Evolutionary conservation across 768 basidiomycete species (phyloP).

Genomic region (Gymnopilus dilepis): DNA sequence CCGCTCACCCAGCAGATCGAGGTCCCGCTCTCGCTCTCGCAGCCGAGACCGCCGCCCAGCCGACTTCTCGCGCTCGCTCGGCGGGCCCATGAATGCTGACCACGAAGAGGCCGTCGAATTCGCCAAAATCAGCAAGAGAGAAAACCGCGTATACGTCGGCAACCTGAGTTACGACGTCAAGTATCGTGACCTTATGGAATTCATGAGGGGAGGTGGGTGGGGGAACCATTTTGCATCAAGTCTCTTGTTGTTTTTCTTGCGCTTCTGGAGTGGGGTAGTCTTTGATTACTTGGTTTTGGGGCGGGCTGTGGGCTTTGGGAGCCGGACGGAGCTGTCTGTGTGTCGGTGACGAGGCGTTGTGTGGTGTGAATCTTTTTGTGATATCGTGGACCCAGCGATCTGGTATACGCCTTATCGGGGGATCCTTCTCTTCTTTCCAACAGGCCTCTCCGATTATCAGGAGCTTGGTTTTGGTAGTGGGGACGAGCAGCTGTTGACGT

Average conservation of each 20-base stretch:
- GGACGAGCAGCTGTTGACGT: constrained; percentile 37
- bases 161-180: constrained; percentile 99
- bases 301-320: not conserved
- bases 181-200: constrained; percentile 99
- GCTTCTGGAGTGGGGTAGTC: not conserved
- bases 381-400: constrained; percentile 32
- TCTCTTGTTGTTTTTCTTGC: constrained; percentile 5
- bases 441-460: constrained; percentile 43
- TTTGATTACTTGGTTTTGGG: not conserved
- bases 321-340: not conserved
- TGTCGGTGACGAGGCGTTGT: not conserved
- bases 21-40: constrained; percentile 66
- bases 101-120: constrained; percentile 96
- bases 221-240: constrained; percentile 43
- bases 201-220: constrained; percentile 99
- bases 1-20: constrained; percentile 41
- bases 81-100: constrained; percentile 88
- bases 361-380: constrained; percentile 24
- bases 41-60: constrained; percentile 65
- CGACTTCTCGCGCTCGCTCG: constrained; percentile 81
- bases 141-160: constrained; percentile 98
- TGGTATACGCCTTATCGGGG: constrained; percentile 12
- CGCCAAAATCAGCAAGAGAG: constrained; percentile 94
- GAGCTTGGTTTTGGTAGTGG: constrained; percentile 44
- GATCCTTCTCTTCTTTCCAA: constrained; percentile 15